phyloP scores from a whole-genome alignment of 768 basidiomycete species.

The Nidularia pulvinata region DNA sequence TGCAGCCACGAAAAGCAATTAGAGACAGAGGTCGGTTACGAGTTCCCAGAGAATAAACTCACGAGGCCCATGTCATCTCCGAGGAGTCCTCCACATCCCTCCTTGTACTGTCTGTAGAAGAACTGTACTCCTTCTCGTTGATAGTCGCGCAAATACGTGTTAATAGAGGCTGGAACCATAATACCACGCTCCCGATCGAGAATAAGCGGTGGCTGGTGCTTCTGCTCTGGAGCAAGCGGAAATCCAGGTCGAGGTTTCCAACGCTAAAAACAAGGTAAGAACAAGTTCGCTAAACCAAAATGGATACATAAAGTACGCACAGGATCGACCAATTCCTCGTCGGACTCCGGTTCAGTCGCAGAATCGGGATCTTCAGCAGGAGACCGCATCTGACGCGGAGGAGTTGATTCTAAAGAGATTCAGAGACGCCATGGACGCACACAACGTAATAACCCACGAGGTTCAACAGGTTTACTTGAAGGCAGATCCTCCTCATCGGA shows the following conservation, averaged over 20 bases:
- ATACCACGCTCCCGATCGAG: constrained; percentile 46
- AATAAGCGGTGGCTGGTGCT: constrained; percentile 39
- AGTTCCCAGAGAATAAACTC: constrained; percentile 9
- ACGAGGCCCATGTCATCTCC: constrained; percentile 97
- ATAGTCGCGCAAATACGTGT: constrained; percentile 87
- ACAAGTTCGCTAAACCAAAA: constrained; percentile 1
- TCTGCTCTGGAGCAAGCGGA: constrained; percentile 41
- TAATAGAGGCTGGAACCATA: constrained; percentile 69
- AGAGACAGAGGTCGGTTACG: neutral
- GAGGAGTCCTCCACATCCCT: constrained; percentile 75
- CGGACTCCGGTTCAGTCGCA: constrained; percentile 18
- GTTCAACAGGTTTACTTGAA: neutral
- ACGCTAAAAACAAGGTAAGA: constrained; percentile 19
- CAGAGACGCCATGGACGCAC: neutral
- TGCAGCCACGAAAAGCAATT: neutral
- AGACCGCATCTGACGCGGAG: neutral
- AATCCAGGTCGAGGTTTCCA: constrained; percentile 55
- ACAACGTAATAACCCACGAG: neutral
- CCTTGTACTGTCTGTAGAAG: constrained; percentile 70
- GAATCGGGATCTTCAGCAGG: neutral
- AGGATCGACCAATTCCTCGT: constrained; percentile 19
- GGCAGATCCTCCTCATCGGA: constrained; percentile 12
- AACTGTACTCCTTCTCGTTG: constrained; percentile 88
- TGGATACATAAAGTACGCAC: constrained; percentile 10
- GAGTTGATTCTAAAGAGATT: too few relatives aligned